Base-by-base conservation (phyloP, 192 early-diverging fungal species). In the Coemansia sp. region DNA sequence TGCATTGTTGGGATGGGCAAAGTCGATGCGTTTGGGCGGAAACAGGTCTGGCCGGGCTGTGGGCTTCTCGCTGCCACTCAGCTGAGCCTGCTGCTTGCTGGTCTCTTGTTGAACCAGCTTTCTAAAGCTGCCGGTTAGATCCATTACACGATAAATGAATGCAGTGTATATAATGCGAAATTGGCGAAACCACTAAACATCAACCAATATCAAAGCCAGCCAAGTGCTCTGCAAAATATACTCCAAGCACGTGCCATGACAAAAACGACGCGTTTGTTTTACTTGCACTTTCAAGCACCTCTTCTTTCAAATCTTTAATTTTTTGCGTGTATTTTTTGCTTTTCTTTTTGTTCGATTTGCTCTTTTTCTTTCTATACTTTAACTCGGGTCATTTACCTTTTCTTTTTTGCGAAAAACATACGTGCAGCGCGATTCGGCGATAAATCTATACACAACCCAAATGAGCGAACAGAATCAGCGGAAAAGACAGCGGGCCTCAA, bases 401-500 rank as follows among this genome's bases (percentile, higher is more conserved):
- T 16, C 27, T 27, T 32, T 32, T 54, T 49, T 19, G 32, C 32
- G 32, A 35, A 35, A 22, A 35, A 35, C 32, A 35, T 35, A 35
- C 32, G 32, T 35, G 32, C 32, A 2, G 32, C 32, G 8, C 32
- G 32, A 35, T 35, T 35, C 32, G 8, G 32, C 32, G 32, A 35
- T 35, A 35, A 35, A 35, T 35, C 32, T 35, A 35, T 35, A 35
- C 32, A 35, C 32, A 35, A 35, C 51, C 38, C 24, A 1, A 62
- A 39, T 78, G 16, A 69, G 69, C 64, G 60, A 61, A 4, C 55
- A 61, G 26, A 63, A 57, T 39, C 50, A 65, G 39, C 67, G 71
- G 29, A 79, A 79, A 66, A 61, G 76, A 59, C 76, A 69, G 60
- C 64, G 76, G 11, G 57, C 63, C 24, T 66, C 71, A 29, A 60